Evolutionary conservation across 2,329 filamentous ascomycete genomes (phyloP), one percentile per base, ranked within the genome.

Genomic region (Diaporthe vexans): DNA sequence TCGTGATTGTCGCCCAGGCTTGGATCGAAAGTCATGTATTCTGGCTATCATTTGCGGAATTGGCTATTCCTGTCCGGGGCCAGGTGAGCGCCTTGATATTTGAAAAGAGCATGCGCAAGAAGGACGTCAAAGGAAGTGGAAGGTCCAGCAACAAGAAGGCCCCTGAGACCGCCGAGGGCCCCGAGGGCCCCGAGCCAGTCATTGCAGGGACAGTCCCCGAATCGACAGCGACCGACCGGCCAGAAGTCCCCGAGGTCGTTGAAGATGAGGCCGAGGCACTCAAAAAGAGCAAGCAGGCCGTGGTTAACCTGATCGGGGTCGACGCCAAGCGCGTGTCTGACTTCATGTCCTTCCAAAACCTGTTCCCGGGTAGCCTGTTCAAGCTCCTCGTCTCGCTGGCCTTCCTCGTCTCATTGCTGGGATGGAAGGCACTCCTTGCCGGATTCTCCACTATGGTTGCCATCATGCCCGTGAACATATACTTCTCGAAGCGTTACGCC

Each of bases 281-380:
- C 26, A 86, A 78, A 79, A 88, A 83, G 81, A 91, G 77, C 89
- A 92, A 82, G 76, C 94, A 96, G 82, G 91, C 89, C 72, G 93
- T 93, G 5, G 91, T 95, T 73, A 96, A 95, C 80, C 86, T 95
- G 48, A 91, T 95, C 59, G 93, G 93, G n/a, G 91, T 95, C 15
- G 94, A 96, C 81, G 86, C 90, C 10, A 90, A 91, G 76, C 90
- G 93, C 52, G 87, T 96, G 56, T 86, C 92, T 0, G 90, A 94
- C 71, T 94, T 95, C 79, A 86, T 87, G n/a, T 85, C 89, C 6
- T 93, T 88, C 79, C 92, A 93, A 77, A 91, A 91, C 79, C 84
- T 92, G 70, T 91, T 95, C 77, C 85, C 91, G 5, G 89, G 88
- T 43, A 91, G 90, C 52, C 74, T 90, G 8, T 88, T 91, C 77